Evolutionary conservation across 2,329 filamentous ascomycete species (phyloP).

Genomic region (Talaromyces sp.): DNA sequence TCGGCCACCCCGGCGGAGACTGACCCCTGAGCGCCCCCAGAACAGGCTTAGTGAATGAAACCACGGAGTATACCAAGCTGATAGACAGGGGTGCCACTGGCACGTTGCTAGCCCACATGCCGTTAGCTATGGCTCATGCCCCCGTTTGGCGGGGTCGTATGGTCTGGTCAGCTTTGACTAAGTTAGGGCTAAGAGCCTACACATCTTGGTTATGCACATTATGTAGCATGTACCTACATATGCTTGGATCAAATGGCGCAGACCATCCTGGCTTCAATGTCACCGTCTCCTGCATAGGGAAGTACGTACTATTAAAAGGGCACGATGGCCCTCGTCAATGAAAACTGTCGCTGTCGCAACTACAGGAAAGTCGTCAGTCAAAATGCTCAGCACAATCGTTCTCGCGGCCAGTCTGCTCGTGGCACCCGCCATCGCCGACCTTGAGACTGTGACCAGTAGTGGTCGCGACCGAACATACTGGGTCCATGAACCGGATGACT

Average conservation of each 20-base stretch:
- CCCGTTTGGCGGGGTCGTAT: background rate
- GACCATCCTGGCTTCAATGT: slow-evolving; percentile 1
- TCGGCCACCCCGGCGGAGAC: background rate
- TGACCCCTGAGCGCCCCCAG: background rate
- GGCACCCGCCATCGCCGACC: background rate
- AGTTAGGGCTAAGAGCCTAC: background rate
- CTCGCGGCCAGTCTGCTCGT: background rate
- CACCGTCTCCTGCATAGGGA: background rate
- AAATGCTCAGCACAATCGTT: background rate
- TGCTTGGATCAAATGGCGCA: background rate
- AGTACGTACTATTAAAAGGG: background rate
- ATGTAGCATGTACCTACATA: background rate
- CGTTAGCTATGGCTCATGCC: background rate
- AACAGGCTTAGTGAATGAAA: slow-evolving; percentile 6
- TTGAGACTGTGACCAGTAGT: slow-evolving; percentile 38
- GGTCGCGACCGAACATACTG: slow-evolving; percentile 43
- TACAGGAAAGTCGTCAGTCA: background rate
- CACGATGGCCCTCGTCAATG: background rate
- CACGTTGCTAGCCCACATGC: background rate
- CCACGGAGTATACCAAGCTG: background rate
- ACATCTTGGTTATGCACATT: background rate
- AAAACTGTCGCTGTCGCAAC: background rate
- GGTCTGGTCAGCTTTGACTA: background rate
- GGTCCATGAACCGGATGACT: slow-evolving; percentile 43
- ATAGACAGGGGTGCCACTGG: background rate